Percentiles rank a stretch among this genome's conserved stretches.
These are phyloP conservation scores for Chlorella sp. DNA, from an alignment of 139 green algal genomes.

Conservation along the genomic window DNA sequence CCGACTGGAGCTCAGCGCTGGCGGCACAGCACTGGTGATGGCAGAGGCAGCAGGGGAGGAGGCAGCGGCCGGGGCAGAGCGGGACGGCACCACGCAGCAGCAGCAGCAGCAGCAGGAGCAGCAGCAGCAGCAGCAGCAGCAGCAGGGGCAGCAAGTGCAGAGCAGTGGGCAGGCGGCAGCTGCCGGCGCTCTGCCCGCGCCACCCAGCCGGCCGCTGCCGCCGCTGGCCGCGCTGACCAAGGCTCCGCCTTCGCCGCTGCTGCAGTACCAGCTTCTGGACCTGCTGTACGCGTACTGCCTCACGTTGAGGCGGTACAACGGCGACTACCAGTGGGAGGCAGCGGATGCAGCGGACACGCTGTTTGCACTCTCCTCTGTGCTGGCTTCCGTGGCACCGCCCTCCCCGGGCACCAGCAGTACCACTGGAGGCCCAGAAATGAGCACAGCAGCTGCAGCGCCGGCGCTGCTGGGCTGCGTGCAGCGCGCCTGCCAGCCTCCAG, in stretches of 20 bases:
- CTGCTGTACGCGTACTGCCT: constrained; percentile 72
- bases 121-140: not conserved
- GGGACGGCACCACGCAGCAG: not conserved
- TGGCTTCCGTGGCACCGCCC: not conserved
- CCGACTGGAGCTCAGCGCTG: constrained; percentile 37
- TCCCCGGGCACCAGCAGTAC: not conserved
- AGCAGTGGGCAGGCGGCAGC: not conserved
- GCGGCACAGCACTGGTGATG: constrained; percentile 44
- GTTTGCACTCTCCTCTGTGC: constrained; percentile 24
- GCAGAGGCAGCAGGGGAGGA: not conserved
- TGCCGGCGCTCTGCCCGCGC: not conserved
- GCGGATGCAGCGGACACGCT: constrained; percentile 34
- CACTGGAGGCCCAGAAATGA: not conserved
- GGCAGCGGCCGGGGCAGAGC: not conserved
- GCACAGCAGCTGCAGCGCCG: not conserved
- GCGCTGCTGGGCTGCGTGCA: constrained; percentile 39
- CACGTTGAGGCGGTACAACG: constrained; percentile 59
- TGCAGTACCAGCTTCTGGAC: constrained; percentile 65
- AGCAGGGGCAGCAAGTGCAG: not conserved
- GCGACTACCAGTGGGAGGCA: constrained; percentile 43
- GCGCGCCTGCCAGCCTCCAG: constrained; percentile 21
- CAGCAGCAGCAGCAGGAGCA: not conserved
- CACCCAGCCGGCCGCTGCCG: constrained; percentile 5
- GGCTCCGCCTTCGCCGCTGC: constrained; percentile 56
- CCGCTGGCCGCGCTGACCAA: constrained; percentile 3